Evolutionary conservation across 2,329 filamentous ascomycete genomes (phyloP).

Genomic region (Xylariaceae sp.): DNA sequence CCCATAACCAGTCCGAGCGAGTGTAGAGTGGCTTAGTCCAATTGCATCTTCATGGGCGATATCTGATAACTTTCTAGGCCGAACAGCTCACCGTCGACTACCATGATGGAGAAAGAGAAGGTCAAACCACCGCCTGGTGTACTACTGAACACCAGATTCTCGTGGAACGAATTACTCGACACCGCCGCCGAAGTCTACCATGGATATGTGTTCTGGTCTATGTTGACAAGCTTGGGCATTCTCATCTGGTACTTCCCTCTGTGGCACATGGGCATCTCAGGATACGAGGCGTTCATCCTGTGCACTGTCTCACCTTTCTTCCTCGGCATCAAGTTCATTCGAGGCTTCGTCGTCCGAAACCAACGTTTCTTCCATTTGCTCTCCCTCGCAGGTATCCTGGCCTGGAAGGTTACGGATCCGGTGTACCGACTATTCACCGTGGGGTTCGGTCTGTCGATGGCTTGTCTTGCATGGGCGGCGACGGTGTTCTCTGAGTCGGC

Average conservation of each 20-base stretch:
- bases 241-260: slow-evolving; percentile 97
- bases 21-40: slow-evolving; percentile 16
- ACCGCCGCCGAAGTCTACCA: slow-evolving; percentile 85
- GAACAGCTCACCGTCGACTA: slow-evolving; percentile 43
- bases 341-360: slow-evolving; percentile 63
- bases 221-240: slow-evolving; percentile 82
- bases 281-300: slow-evolving; percentile 88
- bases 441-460: slow-evolving; percentile 72
- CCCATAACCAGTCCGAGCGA: slow-evolving; percentile 24
- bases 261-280: slow-evolving; percentile 98
- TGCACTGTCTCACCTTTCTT: slow-evolving; percentile 74
- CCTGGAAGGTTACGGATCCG: slow-evolving; percentile 70
- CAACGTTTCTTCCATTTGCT: slow-evolving; percentile 67
- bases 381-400: slow-evolving; percentile 71
- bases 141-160: slow-evolving; percentile 66
- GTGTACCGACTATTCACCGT: slow-evolving; percentile 73
- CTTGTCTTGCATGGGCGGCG: slow-evolving; percentile 78
- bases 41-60: slow-evolving; percentile 12
- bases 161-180: slow-evolving; percentile 69
- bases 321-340: slow-evolving; percentile 64
- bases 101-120: slow-evolving; percentile 68
- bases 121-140: slow-evolving; percentile 65
- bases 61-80: slow-evolving; percentile 39
- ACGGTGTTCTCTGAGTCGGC: slow-evolving; percentile 73
- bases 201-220: slow-evolving; percentile 94